phyloP scores from a whole-genome alignment of 2,329 filamentous ascomycete species.

The Stachybotrys echinatus region DNA sequence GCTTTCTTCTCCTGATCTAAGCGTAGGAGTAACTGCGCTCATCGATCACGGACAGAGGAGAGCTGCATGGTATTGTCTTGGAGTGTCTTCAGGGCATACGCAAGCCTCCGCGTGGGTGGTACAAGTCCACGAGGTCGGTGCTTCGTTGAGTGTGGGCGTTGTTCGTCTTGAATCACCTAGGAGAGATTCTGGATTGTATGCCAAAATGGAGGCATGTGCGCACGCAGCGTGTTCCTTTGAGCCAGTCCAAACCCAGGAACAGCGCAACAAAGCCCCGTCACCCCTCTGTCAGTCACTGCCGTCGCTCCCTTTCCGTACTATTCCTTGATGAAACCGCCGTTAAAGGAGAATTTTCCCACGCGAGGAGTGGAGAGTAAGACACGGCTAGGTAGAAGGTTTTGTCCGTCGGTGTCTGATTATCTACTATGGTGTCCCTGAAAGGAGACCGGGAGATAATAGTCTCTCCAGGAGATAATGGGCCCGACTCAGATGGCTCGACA shows the following conservation, averaged over 20 bases:
- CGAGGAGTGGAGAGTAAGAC: neutral
- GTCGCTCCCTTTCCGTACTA: neutral
- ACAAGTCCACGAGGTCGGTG: neutral
- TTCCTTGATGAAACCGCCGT: neutral
- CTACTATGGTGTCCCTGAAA: neutral
- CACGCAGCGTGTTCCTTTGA: neutral
- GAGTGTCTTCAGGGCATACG: neutral
- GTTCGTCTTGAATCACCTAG: neutral
- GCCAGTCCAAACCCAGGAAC: neutral
- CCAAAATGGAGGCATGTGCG: neutral
- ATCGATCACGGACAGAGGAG: neutral
- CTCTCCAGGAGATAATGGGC: neutral
- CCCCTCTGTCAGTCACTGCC: neutral
- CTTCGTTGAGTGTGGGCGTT: neutral
- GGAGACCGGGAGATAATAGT: neutral
- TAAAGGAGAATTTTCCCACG: neutral
- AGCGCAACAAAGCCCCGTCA: neutral
- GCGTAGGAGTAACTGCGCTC: neutral
- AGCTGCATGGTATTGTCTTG: neutral
- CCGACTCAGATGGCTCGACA: neutral
- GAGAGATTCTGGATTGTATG: neutral
- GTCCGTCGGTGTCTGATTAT: neutral
- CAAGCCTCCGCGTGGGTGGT: neutral
- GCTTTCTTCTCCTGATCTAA: neutral
- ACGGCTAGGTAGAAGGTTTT: neutral